These are phyloP conservation scores for Termitomyces sp. DNA, from an alignment of 1,284 basidiomycete species.

Conservation along the genomic window DNA sequence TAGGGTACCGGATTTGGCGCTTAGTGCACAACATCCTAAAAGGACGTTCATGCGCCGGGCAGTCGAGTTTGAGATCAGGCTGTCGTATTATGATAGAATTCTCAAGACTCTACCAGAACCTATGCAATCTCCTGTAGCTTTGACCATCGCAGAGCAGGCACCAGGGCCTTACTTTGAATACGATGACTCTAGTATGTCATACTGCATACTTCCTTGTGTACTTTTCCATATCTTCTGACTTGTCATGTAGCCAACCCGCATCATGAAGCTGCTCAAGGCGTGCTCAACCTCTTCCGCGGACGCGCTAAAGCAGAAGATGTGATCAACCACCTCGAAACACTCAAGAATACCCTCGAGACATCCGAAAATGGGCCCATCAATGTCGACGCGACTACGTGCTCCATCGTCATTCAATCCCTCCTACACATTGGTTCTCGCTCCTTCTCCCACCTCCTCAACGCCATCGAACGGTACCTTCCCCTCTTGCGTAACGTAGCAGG, in stretches of 20 bases:
- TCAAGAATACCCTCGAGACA: slow-evolving; percentile 61
- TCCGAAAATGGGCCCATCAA: slow-evolving; percentile 46
- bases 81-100: slow-evolving; percentile 94
- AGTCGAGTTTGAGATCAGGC: slow-evolving; percentile 85
- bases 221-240: neutral
- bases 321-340: slow-evolving; percentile 66
- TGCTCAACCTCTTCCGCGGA: slow-evolving; percentile 78
- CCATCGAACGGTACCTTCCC: slow-evolving; percentile 93
- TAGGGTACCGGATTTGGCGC: slow-evolving; percentile 82
- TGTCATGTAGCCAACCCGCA: slow-evolving; percentile 60
- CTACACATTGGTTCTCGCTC: slow-evolving; percentile 91
- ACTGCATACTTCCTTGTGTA: neutral
- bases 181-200: slow-evolving; percentile 61
- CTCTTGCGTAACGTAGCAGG: slow-evolving; percentile 73
- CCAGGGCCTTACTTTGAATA: slow-evolving; percentile 85
- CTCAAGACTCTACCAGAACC: slow-evolving; percentile 82
- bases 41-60: slow-evolving; percentile 85
- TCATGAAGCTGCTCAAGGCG: slow-evolving; percentile 73
- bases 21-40: slow-evolving; percentile 77
- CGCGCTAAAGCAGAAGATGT: slow-evolving; percentile 77
- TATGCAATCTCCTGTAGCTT: slow-evolving; percentile 65
- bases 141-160: slow-evolving; percentile 66
- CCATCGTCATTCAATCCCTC: slow-evolving; percentile 85
- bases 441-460: slow-evolving; percentile 97
- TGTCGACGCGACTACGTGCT: slow-evolving; percentile 65